Evolutionary conservation across 2,329 filamentous ascomycete genomes (phyloP).

Genomic region (Neofusicoccum kwambonambiense): DNA sequence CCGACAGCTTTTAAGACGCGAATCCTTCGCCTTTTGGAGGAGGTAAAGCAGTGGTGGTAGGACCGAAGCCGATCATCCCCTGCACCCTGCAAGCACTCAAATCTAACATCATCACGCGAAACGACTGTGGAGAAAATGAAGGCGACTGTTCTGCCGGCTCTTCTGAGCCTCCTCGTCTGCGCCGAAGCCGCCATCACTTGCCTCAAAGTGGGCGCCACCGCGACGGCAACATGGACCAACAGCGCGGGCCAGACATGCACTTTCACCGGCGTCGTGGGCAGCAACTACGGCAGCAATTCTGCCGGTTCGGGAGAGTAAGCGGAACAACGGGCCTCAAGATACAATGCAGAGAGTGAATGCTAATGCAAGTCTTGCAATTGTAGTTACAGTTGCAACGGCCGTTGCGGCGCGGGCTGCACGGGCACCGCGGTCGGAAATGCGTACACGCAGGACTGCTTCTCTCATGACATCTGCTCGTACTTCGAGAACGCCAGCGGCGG

Average conservation of each 20-base stretch:
- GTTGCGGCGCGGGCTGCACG: slow-evolving; percentile 49
- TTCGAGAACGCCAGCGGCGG: slow-evolving; percentile 52
- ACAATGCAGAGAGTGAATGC: neutral
- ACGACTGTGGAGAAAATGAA: neutral
- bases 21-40: neutral
- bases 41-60: neutral
- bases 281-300: slow-evolving; percentile 48
- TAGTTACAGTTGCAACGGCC: slow-evolving; percentile 52
- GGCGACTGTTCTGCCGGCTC: neutral
- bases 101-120: neutral
- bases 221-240: slow-evolving; percentile 50
- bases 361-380: neutral
- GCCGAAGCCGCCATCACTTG: slow-evolving; percentile 37
- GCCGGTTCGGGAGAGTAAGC: slow-evolving; percentile 47
- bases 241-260: slow-evolving; percentile 43
- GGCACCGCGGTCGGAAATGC: slow-evolving; percentile 47
- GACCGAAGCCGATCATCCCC: neutral
- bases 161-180: slow-evolving; percentile 1
- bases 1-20: neutral
- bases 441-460: slow-evolving; percentile 54
- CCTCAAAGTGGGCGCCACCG: slow-evolving; percentile 40
- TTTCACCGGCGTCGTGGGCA: slow-evolving; percentile 47
- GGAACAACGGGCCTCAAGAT: neutral
- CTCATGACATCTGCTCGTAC: slow-evolving; percentile 53
- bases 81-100: neutral